Evolutionary conservation across 1,284 basidiomycete species (phyloP).

Genomic region (Ustilago trichophora): DNA sequence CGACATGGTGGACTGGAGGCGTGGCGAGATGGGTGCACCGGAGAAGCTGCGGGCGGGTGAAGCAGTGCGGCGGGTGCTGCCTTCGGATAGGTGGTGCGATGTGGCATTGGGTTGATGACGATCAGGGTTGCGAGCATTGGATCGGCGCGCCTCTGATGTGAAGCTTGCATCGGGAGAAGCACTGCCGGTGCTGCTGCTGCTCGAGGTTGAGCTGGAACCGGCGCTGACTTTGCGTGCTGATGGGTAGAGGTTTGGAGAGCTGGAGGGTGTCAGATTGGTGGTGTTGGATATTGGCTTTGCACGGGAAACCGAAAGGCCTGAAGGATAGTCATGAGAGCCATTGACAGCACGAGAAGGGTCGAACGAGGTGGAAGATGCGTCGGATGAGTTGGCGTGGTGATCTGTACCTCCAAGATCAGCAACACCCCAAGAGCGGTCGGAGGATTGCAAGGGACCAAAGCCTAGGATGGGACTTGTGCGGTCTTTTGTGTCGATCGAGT

Average conservation of each 20-base stretch:
- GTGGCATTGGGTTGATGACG: conserved; percentile 21
- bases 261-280: conserved; percentile 12
- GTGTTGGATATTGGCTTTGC: conserved; percentile 9
- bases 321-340: conserved; percentile 14
- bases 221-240: conserved; percentile 33
- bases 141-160: conserved; percentile 21
- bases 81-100: conserved; percentile 17
- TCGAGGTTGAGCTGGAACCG: conserved; percentile 23
- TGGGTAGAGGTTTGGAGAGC: conserved; percentile 13
- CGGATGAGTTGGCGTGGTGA: conserved; percentile 2
- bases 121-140: conserved; percentile 15
- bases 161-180: conserved; percentile 33
- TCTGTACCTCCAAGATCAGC: conserved; percentile 20
- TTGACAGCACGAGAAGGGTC: conserved; percentile 24
- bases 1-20: conserved; percentile 48
- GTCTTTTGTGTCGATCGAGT: conserved; percentile 52
- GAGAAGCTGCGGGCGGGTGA: conserved; percentile 45
- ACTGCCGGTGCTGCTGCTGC: conserved; percentile 26
- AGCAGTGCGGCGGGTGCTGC: conserved; percentile 26
- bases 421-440: conserved; percentile 24
- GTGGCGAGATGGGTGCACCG: conserved; percentile 47
- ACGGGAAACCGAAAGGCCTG: conserved; percentile 6
- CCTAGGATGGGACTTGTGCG: conserved; percentile 51
- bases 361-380: conserved; percentile 13
- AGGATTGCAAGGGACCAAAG: conserved; percentile 34